Evolutionary conservation across 176 grass and related monocot species (phyloP).

Genomic region (Carex littledalei): DNA sequence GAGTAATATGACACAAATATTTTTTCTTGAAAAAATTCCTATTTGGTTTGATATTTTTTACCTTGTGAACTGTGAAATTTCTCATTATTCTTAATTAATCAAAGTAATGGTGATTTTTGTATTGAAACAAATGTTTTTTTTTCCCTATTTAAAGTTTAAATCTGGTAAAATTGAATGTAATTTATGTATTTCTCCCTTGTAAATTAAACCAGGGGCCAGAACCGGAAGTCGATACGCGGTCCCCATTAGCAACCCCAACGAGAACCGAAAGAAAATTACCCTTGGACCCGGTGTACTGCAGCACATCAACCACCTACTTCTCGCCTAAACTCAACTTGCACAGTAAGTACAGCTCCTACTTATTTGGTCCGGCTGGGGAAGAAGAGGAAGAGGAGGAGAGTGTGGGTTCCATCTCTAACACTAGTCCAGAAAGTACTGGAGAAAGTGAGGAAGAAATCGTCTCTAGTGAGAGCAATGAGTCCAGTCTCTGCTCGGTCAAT

Average conservation of each 20-base stretch:
- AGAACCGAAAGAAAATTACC: neutral
- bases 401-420: constrained; percentile 49
- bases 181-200: neutral
- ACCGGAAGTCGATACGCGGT: neutral
- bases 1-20: neutral
- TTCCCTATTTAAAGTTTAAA: neutral
- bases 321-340: constrained; percentile 3
- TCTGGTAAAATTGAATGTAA: neutral
- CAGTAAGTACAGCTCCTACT: constrained; percentile 16
- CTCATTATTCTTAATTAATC: neutral
- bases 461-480: constrained; percentile 57
- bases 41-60: neutral
- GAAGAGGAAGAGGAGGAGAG: constrained; percentile 44
- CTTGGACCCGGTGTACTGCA: constrained; percentile 1
- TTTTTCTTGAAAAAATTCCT: neutral
- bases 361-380: constrained; percentile 34
- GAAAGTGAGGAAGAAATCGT: constrained; percentile 45
- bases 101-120: neutral
- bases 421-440: constrained; percentile 48
- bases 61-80: neutral
- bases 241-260: constrained; percentile 3
- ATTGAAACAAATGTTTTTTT: neutral
- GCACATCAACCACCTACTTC: neutral
- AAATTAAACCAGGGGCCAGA: constrained; percentile 11
- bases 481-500: constrained; percentile 2